These are phyloP conservation scores for Rostrohypoxylon terebratum DNA, from an alignment of 495 filamentous ascomycete genomes.

Conservation along the genomic window DNA sequence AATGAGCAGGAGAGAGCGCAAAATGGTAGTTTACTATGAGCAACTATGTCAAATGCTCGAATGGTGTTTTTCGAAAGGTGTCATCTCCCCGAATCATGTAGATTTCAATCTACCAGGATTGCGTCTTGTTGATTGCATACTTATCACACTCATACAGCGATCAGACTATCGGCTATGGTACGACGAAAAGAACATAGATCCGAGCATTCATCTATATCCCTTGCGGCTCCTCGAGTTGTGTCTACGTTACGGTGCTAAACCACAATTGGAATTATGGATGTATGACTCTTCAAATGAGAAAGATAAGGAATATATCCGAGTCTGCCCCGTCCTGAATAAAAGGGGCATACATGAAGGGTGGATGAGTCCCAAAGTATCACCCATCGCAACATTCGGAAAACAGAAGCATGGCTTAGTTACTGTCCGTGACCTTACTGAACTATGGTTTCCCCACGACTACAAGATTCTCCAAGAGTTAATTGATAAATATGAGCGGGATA, in stretches of 20 bases:
- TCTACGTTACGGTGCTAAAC: constrained; percentile 12
- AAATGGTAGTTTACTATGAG: neutral
- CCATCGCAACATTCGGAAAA: neutral
- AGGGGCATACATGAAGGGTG: neutral
- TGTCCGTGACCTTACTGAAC: constrained; percentile 10
- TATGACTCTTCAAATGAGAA: neutral
- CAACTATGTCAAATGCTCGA: constrained; percentile 10
- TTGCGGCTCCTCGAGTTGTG: constrained; percentile 7
- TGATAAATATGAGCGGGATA: neutral
- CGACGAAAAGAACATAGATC: neutral
- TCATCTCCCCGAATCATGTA: constrained; percentile 2
- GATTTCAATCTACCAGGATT: neutral
- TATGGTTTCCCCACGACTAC: constrained; percentile 14
- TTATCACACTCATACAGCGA: neutral
- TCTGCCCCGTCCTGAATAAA: neutral
- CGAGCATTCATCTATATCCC: neutral
- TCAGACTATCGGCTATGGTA: neutral
- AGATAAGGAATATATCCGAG: neutral
- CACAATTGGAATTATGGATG: constrained; percentile 4
- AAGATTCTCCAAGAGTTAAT: constrained; percentile 8
- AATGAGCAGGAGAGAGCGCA: neutral
- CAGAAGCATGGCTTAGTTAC: constrained; percentile 1
- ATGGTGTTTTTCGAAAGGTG: constrained; percentile 9
- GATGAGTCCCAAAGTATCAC: neutral
- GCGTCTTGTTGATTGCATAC: neutral